phyloP scores from a whole-genome alignment of 2,329 filamentous ascomycete species.

The Clonostachys sp. region DNA sequence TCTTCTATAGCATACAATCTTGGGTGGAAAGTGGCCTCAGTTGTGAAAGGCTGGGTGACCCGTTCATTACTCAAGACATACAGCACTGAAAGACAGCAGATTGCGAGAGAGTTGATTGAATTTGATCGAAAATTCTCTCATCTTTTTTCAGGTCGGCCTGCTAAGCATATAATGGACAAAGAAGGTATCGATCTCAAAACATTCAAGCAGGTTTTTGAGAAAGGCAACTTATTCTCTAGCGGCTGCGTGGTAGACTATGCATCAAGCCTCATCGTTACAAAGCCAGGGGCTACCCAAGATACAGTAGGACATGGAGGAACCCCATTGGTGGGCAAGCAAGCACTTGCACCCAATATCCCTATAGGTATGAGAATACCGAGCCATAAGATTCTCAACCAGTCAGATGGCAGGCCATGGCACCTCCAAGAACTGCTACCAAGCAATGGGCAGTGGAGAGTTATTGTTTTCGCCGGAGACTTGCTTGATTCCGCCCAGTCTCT shows the following conservation, averaged over 20 bases:
- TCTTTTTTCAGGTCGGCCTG: constrained; percentile 51
- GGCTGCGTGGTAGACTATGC: constrained; percentile 54
- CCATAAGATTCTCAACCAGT: constrained; percentile 55
- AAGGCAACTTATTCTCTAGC: constrained; percentile 55
- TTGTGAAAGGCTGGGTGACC: constrained; percentile 35
- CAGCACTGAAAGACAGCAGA: constrained; percentile 44
- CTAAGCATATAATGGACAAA: constrained; percentile 54
- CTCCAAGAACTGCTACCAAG: constrained; percentile 50
- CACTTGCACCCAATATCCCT: constrained; percentile 31
- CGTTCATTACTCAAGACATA: constrained; percentile 43
- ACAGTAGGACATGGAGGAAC: too few species aligned
- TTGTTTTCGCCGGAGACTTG: constrained; percentile 60
- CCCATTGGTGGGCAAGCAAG: constrained; percentile 3
- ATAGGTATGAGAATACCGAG: constrained; percentile 54
- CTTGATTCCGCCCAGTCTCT: constrained; percentile 30
- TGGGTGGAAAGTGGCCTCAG: constrained; percentile 45
- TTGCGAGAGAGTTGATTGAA: constrained; percentile 63
- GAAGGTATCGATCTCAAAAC: constrained; percentile 57
- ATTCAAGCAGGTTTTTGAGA: constrained; percentile 57
- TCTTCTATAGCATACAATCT: constrained; percentile 49
- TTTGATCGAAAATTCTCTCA: constrained; percentile 55
- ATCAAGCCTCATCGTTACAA: constrained; percentile 49
- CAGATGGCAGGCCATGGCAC: constrained; percentile 50
- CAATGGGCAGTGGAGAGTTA: constrained; percentile 54
- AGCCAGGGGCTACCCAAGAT: constrained; percentile 33